Conservation (phyloP, 202 grass and related monocot genomes). For the Digitaria exilis region DNA sequence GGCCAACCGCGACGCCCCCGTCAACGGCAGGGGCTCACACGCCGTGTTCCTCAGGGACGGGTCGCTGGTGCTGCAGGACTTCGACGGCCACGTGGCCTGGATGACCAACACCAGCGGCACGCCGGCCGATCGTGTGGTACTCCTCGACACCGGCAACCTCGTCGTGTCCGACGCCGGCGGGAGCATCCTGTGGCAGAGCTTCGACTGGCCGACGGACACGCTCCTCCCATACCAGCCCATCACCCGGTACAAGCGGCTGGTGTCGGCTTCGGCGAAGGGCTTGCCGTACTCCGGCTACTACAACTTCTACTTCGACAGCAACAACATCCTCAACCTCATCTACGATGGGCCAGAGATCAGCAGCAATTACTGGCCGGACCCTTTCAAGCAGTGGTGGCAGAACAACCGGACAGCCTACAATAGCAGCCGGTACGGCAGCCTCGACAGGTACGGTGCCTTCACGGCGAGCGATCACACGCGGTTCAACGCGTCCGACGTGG, state of each 20-base stretch:
- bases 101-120: constrained; percentile 43
- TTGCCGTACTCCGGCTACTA: constrained; percentile 48
- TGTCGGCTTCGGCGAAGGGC: constrained; percentile 45
- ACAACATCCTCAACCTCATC: constrained; percentile 70
- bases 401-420: constrained; percentile 63
- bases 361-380: constrained; percentile 72
- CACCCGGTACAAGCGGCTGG: constrained; percentile 53
- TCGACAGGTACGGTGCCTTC: constrained; percentile 49
- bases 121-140: constrained; percentile 16
- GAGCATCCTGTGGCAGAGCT: constrained; percentile 61
- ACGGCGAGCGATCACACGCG: constrained; percentile 47
- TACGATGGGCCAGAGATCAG: constrained; percentile 67
- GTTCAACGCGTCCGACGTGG: constrained; percentile 64
- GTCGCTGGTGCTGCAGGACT: constrained; percentile 44
- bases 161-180: constrained; percentile 44
- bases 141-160: constrained; percentile 64
- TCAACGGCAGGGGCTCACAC: constrained; percentile 55
- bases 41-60: constrained; percentile 36
- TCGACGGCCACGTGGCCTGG: constrained; percentile 51
- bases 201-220: constrained; percentile 73
- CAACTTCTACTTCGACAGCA: constrained; percentile 68
- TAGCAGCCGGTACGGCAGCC: constrained; percentile 51
- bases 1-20: constrained; percentile 57
- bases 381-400: constrained; percentile 39
- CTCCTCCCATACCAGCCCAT: constrained; percentile 59